These are phyloP conservation scores for Wallacemonas sp. DNA, from an alignment of 208 protist species.

Conservation along the genomic window DNA sequence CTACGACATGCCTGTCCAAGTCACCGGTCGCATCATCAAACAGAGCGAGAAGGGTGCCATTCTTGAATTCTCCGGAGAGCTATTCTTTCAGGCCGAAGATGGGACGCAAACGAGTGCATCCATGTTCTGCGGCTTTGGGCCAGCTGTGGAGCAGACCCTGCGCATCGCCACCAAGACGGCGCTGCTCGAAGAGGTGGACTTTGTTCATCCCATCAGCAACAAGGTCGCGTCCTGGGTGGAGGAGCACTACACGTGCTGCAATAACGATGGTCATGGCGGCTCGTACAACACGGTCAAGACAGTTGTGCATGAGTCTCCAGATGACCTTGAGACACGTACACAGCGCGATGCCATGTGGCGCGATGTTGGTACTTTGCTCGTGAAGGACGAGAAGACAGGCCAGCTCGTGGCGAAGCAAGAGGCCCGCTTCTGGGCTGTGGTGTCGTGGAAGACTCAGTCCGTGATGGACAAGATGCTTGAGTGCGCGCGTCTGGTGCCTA, in stretches of 20 bases:
- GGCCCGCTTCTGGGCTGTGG: constrained; percentile 37
- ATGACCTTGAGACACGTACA: constrained; percentile 15
- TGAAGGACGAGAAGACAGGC: constrained; percentile 24
- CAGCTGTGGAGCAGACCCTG: constrained; percentile 25
- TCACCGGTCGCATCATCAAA: constrained; percentile 50
- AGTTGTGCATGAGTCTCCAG: constrained; percentile 8
- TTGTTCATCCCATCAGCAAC: constrained; percentile 22
- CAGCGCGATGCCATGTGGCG: constrained; percentile 50
- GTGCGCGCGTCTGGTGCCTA: constrained; percentile 32
- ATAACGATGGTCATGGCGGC: constrained; percentile 27
- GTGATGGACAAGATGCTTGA: constrained; percentile 68
- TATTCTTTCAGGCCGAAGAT: constrained; percentile 27
- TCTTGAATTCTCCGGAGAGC: constrained; percentile 36
- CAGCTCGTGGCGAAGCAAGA: constrained; percentile 33
- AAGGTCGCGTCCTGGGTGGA: constrained; percentile 18
- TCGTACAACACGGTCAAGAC: constrained; percentile 21
- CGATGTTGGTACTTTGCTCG: constrained; percentile 29
- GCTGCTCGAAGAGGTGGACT: constrained; percentile 44
- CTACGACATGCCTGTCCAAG: constrained; percentile 37
- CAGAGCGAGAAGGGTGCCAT: constrained; percentile 36
- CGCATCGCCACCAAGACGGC: constrained; percentile 32
- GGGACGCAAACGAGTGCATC: constrained; percentile 19
- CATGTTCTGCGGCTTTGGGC: constrained; percentile 40
- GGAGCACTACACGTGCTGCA: constrained; percentile 31
- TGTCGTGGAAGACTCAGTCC: constrained; percentile 57